Conservation (phyloP, 768 basidiomycete genomes). For the Mycena sanguinolenta region DNA sequence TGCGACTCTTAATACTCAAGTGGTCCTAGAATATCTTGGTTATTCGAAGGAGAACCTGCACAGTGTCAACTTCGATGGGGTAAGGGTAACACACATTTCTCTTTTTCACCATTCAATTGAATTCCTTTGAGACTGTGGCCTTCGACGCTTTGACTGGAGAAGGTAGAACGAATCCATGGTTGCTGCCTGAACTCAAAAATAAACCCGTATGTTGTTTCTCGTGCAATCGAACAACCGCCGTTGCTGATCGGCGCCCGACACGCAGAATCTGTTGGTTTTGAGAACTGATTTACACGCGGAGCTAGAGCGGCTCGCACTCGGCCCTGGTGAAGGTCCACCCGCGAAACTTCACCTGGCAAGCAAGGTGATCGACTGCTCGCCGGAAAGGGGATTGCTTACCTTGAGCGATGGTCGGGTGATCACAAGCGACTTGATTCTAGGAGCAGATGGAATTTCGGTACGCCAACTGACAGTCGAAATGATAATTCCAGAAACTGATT, state of each 20-base stretch:
- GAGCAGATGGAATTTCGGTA: constrained; percentile 21
- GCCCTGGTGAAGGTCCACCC: constrained; percentile 15
- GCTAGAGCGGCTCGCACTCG: constrained; percentile 8
- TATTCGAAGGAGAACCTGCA: constrained; percentile 7
- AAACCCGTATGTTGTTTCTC: background rate
- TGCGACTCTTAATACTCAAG: background rate
- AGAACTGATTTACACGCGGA: constrained; percentile 13
- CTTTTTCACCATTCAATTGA: background rate
- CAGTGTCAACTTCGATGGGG: constrained; percentile 4
- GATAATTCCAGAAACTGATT: background rate
- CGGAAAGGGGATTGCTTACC: background rate
- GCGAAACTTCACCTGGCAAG: constrained; percentile 4
- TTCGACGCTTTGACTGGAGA: constrained; percentile 4
- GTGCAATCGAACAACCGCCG: background rate
- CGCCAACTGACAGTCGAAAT: background rate
- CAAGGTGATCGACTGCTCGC: constrained; percentile 3
- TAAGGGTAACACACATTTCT: background rate
- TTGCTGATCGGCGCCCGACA: background rate
- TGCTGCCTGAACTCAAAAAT: background rate
- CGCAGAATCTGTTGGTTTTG: background rate
- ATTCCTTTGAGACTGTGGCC: background rate
- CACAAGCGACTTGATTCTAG: constrained; percentile 11
- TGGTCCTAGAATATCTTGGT: constrained; percentile 9
- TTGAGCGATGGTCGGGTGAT: constrained; percentile 2
- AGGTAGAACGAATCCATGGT: background rate